These are phyloP conservation scores for Penicillium malachiteum DNA, from an alignment of 495 filamentous ascomycete species.

Conservation along the genomic window DNA sequence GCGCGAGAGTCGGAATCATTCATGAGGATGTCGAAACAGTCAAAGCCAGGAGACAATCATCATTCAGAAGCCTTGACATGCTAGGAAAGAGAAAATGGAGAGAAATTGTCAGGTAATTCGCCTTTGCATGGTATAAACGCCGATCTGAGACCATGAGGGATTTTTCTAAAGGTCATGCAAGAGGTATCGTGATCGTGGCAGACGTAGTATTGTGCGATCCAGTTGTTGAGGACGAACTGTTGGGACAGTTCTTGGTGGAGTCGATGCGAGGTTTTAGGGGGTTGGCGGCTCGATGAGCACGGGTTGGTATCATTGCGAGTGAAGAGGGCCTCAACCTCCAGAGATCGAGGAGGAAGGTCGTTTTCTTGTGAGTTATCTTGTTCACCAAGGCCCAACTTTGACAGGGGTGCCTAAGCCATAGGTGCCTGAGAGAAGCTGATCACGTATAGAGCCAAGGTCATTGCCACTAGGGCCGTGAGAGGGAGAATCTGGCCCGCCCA, in stretches of 20 bases:
- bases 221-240: slow-evolving; percentile 23
- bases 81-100: slow-evolving; percentile 12
- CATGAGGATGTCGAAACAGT: slow-evolving; percentile 8
- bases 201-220: slow-evolving; percentile 38
- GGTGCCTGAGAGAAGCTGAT: slow-evolving; percentile 75
- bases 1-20: neutral
- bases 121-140: slow-evolving; percentile 47
- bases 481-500: slow-evolving; percentile 56
- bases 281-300: slow-evolving; percentile 4
- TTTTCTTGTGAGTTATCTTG: slow-evolving; percentile 2
- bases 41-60: slow-evolving; percentile 5
- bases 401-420: slow-evolving; percentile 70
- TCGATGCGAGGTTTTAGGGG: slow-evolving; percentile 9
- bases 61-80: slow-evolving; percentile 1
- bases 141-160: slow-evolving; percentile 39
- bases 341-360: neutral
- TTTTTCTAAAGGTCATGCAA: slow-evolving; percentile 48
- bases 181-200: slow-evolving; percentile 49
- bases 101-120: slow-evolving; percentile 25
- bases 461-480: slow-evolving; percentile 40
- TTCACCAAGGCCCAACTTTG: slow-evolving; percentile 70
- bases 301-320: slow-evolving; percentile 2
- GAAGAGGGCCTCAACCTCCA: slow-evolving; percentile 1
- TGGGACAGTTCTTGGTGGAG: slow-evolving; percentile 16
- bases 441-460: slow-evolving; percentile 67